Base-by-base conservation (phyloP, 768 basidiomycete genomes). In the Peribolospora baueri region DNA sequence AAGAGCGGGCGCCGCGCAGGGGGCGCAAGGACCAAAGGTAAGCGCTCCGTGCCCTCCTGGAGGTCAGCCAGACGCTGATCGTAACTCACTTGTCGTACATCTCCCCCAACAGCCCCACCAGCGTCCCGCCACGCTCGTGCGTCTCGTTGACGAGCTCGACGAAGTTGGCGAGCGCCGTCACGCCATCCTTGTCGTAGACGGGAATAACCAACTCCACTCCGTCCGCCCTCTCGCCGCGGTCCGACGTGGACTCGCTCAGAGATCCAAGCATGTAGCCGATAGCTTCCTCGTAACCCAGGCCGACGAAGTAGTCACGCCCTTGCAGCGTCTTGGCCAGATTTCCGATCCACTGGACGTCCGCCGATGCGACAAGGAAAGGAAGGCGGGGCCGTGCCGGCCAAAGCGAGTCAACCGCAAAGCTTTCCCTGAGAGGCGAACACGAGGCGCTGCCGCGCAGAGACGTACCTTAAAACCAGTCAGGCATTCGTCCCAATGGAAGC, bases 271-370 rank as follows among this genome's bases (percentile, higher is more conserved):
- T 87, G 64, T 76, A 90, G 3, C 86, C 86, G 54, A 90, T 87
- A 1, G 87, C 86, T 67, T 90, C 86, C 63, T 90, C 86, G 62
- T 90, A 90, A 7, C 80, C 84, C 62, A 88, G 87, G 0, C 75
- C 76, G 7, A 81, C 79, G 46, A 79, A 74, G 61, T 75, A 83
- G 2, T 84, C 85, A 45, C 77, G 68, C 47, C 68, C 64, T 10
- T 74, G 78, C 11, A 87, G 73, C 51, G 71, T 68, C 42, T 84
- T 67, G 3, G 80, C 82, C 7, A 78, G 79, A 63, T 88, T 90
- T 6, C 86, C 86, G 51, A 90, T 52, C 56, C 56, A 63, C 62
- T 61, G 56, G 7, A 10, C 10, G 37, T 6, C 9, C 11, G 5
- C 3, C 6, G 13, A 8, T 13, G n/a, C 1, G 41, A 4, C 43